These are phyloP conservation scores for Cucurbita pepo DNA, from an alignment of 306 rosid species.

Conservation along the genomic window DNA sequence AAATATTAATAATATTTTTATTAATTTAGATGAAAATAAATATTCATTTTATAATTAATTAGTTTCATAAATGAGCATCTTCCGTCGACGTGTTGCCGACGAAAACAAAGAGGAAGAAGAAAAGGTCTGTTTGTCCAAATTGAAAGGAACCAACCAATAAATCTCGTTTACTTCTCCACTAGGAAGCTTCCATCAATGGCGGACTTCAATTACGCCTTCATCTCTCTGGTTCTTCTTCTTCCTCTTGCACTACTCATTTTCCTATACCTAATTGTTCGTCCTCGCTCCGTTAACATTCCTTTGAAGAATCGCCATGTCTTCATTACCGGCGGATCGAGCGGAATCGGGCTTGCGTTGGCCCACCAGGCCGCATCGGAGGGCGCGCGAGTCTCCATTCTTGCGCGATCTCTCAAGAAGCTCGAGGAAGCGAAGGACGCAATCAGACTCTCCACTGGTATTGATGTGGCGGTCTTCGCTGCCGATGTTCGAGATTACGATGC, in stretches of 20 bases:
- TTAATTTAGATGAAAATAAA: no score
- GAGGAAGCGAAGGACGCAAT: conserved; percentile 47
- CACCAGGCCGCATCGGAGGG: conserved; percentile 70
- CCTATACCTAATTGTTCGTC: conserved; percentile 51
- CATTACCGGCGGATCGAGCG: conserved; percentile 94
- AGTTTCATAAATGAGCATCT: no score
- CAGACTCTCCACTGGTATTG: conserved; percentile 57
- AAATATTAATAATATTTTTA: no score
- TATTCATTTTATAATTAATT: no score
- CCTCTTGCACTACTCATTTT: conserved; percentile 27
- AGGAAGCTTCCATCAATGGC: conserved; percentile 28
- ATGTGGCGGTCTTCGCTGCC: conserved; percentile 42
- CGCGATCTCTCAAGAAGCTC: conserved; percentile 49
- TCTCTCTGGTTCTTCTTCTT: conserved; percentile 19
- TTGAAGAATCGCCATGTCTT: conserved; percentile 81
- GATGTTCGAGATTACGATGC: conserved; percentile 70
- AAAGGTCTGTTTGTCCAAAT: no score
- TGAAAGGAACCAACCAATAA: no score
- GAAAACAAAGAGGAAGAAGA: no score
- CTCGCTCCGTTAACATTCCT: conserved; percentile 47
- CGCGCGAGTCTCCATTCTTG: conserved; percentile 72
- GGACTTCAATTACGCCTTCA: conserved; percentile 17
- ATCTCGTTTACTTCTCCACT: background rate
- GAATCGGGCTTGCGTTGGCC: conserved; percentile 87
- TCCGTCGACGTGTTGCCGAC: no score